Conservation (phyloP, 495 filamentous ascomycete species). For the Penicillium silybi region DNA sequence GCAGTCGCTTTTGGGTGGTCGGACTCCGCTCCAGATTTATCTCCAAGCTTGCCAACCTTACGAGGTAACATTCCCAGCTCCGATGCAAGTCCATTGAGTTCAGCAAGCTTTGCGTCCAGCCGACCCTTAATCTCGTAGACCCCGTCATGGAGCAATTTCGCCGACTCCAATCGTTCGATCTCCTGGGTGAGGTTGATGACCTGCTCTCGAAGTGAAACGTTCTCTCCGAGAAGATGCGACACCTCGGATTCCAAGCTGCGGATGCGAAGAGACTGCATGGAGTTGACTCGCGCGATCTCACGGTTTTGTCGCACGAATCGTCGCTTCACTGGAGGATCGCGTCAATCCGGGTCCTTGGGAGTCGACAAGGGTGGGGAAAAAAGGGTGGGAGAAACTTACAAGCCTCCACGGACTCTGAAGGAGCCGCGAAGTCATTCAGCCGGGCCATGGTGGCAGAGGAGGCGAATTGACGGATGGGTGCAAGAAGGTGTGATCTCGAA, state of each 20-base stretch:
- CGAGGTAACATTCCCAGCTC: slow-evolving; percentile 53
- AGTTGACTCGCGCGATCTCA: slow-evolving; percentile 87
- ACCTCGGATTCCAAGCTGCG: slow-evolving; percentile 81
- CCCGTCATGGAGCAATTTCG: slow-evolving; percentile 42
- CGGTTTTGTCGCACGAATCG: slow-evolving; percentile 90
- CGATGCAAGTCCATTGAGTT: slow-evolving; percentile 61
- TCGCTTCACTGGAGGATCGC: slow-evolving; percentile 60
- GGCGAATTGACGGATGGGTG: not conserved
- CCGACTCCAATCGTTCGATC: slow-evolving; percentile 49
- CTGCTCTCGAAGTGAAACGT: slow-evolving; percentile 76
- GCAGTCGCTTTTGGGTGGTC: slow-evolving; percentile 18
- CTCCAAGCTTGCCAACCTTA: slow-evolving; percentile 22
- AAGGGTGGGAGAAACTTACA: slow-evolving; percentile 51
- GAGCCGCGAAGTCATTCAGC: slow-evolving; percentile 74
- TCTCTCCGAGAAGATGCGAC: slow-evolving; percentile 78
- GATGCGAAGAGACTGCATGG: slow-evolving; percentile 85
- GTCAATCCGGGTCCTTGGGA: slow-evolving; percentile 4
- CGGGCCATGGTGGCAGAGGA: slow-evolving; percentile 64
- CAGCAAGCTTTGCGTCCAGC: slow-evolving; percentile 64
- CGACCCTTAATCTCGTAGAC: slow-evolving; percentile 64
- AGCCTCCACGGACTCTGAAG: slow-evolving; percentile 72
- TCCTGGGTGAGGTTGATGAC: slow-evolving; percentile 70
- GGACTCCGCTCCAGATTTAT: slow-evolving; percentile 8
- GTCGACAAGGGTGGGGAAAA: not conserved
- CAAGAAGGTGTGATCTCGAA: not conserved